Conservation (phyloP, 805 yeast species). For the Brettanomyces custersianus region DNA sequence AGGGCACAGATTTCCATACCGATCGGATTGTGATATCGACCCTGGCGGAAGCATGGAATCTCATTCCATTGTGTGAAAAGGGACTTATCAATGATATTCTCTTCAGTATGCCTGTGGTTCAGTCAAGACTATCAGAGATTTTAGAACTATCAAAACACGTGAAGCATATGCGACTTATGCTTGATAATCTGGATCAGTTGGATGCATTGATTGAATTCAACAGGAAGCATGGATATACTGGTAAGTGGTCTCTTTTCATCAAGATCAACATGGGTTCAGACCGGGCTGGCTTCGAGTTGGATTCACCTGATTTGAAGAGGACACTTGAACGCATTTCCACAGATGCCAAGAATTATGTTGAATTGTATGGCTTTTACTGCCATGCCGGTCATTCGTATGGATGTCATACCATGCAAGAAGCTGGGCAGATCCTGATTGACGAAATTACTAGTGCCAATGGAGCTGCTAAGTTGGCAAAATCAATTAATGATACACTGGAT, state of each 20-base stretch:
- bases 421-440: slow-evolving; percentile 37
- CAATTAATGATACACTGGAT: slow-evolving; percentile 27
- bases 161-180: slow-evolving; percentile 42
- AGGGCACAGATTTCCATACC: slow-evolving; percentile 29
- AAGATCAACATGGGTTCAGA: slow-evolving; percentile 66
- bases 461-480: slow-evolving; percentile 36
- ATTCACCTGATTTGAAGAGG: slow-evolving; percentile 20
- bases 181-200: slow-evolving; percentile 54
- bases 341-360: slow-evolving; percentile 24
- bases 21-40: slow-evolving; percentile 60
- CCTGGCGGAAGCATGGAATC: slow-evolving; percentile 59
- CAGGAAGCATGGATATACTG: slow-evolving; percentile 11
- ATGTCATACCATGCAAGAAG: slow-evolving; percentile 34
- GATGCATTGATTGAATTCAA: slow-evolving; percentile 34
- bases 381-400: slow-evolving; percentile 75
- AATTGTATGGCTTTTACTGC: slow-evolving; percentile 61
- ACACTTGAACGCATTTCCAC: slow-evolving; percentile 16
- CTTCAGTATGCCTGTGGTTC: slow-evolving; percentile 51
- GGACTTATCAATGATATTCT: slow-evolving; percentile 33
- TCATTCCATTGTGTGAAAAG: slow-evolving; percentile 18
- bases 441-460: slow-evolving; percentile 49
- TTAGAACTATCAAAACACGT: slow-evolving; percentile 33
- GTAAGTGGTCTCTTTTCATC: slow-evolving; percentile 55
- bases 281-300: slow-evolving; percentile 48
- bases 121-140: slow-evolving; percentile 39